A percentile compares a stretch with the other conserved stretches of the same genome.
Conservation (phyloP, 2,329 filamentous ascomycete species). For the Fusarium paranaense region DNA sequence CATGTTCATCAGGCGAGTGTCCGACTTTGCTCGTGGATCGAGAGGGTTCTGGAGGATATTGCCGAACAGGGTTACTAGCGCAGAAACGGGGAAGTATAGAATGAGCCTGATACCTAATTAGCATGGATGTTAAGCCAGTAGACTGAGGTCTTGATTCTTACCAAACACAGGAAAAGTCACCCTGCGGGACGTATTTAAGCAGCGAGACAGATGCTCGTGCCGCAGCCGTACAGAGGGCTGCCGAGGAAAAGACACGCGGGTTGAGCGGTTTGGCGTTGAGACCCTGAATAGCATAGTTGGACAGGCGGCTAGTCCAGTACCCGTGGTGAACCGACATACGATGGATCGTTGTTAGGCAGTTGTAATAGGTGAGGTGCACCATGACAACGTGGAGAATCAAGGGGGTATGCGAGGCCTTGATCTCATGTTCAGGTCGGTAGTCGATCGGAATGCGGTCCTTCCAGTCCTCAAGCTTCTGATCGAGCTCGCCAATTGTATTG, state of each 20-base stretch:
- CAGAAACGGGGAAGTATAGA: slow-evolving; percentile 95
- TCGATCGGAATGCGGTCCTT: slow-evolving; percentile 96
- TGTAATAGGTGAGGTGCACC: slow-evolving; percentile 97
- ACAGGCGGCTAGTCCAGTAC: slow-evolving; percentile 96
- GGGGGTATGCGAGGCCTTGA: slow-evolving; percentile 90
- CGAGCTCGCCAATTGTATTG: slow-evolving; percentile 95
- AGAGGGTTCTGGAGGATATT: slow-evolving; percentile 97
- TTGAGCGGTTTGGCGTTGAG: slow-evolving; percentile 92
- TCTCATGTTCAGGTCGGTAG: slow-evolving; percentile 97
- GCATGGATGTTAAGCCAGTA: slow-evolving; percentile 29
- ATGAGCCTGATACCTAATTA: slow-evolving; percentile 73
- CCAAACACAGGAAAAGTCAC: slow-evolving; percentile 96
- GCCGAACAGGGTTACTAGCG: slow-evolving; percentile 93
- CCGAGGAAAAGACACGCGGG: slow-evolving; percentile 93
- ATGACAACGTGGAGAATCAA: slow-evolving; percentile 95
- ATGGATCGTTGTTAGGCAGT: slow-evolving; percentile 96
- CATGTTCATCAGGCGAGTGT: slow-evolving; percentile 89
- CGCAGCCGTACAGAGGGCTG: slow-evolving; percentile 90
- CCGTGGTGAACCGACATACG: slow-evolving; percentile 98
- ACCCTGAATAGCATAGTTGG: slow-evolving; percentile 94
- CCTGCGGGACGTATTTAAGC: slow-evolving; percentile 95
- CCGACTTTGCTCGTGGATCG: slow-evolving; percentile 87
- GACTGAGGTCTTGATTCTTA: slow-evolving; percentile 57
- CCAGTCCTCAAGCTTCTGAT: slow-evolving; percentile 91
- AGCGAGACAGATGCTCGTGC: slow-evolving; percentile 93